phyloP scores from a whole-genome alignment of 495 filamentous ascomycete species.

The Penicillium pancosmium region DNA sequence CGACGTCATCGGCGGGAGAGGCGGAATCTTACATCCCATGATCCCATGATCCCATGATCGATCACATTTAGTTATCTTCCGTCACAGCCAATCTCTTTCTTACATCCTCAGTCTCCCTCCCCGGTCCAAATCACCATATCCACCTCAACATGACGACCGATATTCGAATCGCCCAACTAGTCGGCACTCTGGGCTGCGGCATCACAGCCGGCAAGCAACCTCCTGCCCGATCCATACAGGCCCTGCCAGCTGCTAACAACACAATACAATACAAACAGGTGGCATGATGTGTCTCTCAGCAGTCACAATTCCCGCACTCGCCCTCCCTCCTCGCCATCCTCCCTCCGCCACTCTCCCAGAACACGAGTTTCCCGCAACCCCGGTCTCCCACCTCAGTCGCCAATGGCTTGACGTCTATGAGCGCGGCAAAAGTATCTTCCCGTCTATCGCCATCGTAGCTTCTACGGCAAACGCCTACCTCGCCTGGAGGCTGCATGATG shows the following conservation, averaged over 20 bases:
- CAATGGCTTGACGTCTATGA: slow-evolving; percentile 39
- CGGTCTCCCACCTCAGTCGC: slow-evolving; percentile 24
- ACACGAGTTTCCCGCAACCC: slow-evolving; percentile 17
- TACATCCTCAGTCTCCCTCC: no score
- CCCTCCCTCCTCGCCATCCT: slow-evolving; percentile 24
- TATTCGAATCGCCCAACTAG: slow-evolving; percentile 26
- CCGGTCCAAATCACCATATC: no score
- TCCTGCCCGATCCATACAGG: no score
- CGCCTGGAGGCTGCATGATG: slow-evolving; percentile 26
- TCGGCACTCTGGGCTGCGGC: slow-evolving; percentile 33
- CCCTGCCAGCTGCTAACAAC: background rate
- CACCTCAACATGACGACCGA: slow-evolving; percentile 9
- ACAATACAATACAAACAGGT: slow-evolving; percentile 17
- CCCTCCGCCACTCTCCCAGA: slow-evolving; percentile 14
- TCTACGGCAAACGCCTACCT: slow-evolving; percentile 37
- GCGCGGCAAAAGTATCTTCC: slow-evolving; percentile 29
- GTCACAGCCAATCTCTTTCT: no score
- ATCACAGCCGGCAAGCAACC: slow-evolving; percentile 24
- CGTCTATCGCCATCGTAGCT: slow-evolving; percentile 17
- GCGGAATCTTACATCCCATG: no score
- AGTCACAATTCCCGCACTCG: slow-evolving; percentile 29
- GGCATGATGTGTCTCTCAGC: slow-evolving; percentile 29
- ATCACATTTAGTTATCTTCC: no score
- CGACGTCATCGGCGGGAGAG: no score
- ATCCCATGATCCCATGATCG: no score